phyloP scores from a whole-genome alignment of 169 alveolate species.

The Plasmodium coatneyi region DNA sequence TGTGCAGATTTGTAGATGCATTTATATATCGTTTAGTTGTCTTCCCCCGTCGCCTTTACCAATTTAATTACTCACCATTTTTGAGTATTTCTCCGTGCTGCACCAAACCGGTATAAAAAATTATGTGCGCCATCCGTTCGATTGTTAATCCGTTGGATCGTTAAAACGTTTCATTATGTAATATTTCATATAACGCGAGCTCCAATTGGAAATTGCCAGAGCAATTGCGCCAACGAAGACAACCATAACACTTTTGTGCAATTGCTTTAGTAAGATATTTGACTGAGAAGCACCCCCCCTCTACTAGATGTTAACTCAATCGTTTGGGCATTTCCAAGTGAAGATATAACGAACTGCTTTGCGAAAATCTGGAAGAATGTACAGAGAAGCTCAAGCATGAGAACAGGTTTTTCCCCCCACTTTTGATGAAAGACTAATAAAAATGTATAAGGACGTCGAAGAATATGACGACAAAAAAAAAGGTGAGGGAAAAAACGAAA shows the following conservation, averaged over 20 bases:
- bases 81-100: background rate
- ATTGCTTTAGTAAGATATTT: background rate
- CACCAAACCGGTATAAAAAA: background rate
- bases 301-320: background rate
- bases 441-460: constrained; percentile 53
- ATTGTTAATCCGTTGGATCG: background rate
- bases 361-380: background rate
- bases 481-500: constrained; percentile 16
- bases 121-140: background rate
- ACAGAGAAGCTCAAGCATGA: background rate
- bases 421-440: background rate
- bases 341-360: background rate
- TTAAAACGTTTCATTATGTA: too few relatives aligned
- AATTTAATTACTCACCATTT: background rate
- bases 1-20: background rate
- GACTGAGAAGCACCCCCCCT: background rate
- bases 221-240: background rate
- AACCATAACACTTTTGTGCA: background rate
- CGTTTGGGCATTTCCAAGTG: background rate
- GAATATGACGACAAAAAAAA: background rate
- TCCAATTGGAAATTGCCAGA: background rate
- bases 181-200: background rate
- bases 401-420: background rate
- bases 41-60: background rate
- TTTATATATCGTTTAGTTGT: background rate